Percentiles rank a stretch among this genome's conserved stretches.
These are phyloP conservation scores for Gilbertella persicaria DNA, from an alignment of 371 early-diverging fungal genomes.

Conservation along the genomic window DNA sequence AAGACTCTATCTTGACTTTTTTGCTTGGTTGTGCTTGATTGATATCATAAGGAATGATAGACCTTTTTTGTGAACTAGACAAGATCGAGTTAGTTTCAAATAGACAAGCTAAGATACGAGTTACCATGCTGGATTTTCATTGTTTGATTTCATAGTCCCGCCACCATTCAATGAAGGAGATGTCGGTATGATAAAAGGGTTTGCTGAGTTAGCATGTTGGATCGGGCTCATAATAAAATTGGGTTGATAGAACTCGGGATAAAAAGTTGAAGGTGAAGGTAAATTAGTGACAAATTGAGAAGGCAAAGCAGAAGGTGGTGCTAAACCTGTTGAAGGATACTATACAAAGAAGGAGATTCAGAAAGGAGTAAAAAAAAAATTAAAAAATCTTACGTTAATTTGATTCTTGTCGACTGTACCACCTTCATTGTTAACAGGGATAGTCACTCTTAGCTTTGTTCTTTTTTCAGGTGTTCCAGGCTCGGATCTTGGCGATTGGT, in stretches of 20 bases:
- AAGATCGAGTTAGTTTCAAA: too few relatives aligned
- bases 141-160: conserved; percentile 3
- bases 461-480: conserved; percentile 35
- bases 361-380: neutral
- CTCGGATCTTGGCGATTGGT: conserved; percentile 26
- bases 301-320: conserved; percentile 47
- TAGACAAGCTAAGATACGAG: too few relatives aligned
- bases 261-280: conserved; percentile 77
- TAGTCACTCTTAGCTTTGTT: conserved; percentile 52
- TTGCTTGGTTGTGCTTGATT: too few relatives aligned
- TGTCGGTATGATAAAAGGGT: conserved; percentile 17
- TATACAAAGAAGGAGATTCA: neutral
- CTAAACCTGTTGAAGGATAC: conserved; percentile 7
- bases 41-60: too few relatives aligned
- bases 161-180: conserved; percentile 10
- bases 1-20: too few relatives aligned
- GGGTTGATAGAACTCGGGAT: conserved; percentile 73
- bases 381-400: conserved; percentile 4
- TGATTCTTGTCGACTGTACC: conserved; percentile 1
- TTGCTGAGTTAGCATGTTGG: conserved; percentile 17
- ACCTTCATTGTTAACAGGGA: conserved; percentile 25
- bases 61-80: too few relatives aligned
- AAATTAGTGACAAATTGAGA: conserved; percentile 75
- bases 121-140: neutral
- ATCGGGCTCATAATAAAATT: conserved; percentile 35